Percentiles rank a stretch among this genome's conserved stretches.
Conservation (phyloP, 345 rosid genomes). For the Eucalyptus regnans region DNA sequence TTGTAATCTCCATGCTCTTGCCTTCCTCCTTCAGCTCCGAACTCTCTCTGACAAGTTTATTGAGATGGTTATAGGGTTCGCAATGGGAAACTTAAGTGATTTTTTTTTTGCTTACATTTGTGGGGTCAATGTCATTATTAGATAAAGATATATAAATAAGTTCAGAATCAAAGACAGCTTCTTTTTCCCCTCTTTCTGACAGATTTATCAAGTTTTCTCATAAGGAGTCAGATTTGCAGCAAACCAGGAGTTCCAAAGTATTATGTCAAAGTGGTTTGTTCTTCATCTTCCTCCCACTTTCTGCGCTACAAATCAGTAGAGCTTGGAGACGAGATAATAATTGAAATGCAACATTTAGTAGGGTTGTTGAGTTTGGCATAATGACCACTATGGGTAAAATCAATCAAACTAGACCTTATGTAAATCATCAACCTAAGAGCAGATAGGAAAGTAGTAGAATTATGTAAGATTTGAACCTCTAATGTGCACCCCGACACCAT, state of each 20-base stretch:
- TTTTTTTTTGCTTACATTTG: too few relatives aligned
- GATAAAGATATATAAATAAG: too few relatives aligned
- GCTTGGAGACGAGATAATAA: background rate
- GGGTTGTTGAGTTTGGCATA: background rate
- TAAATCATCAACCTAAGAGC: background rate
- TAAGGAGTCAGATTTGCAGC: background rate
- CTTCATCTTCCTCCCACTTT: background rate
- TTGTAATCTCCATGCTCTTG: conserved; percentile 39
- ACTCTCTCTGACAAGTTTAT: background rate
- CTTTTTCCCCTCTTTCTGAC: background rate
- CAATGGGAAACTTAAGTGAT: background rate
- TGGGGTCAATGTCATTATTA: too few relatives aligned
- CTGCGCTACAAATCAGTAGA: background rate
- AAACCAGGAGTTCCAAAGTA: background rate
- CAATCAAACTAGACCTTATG: background rate
- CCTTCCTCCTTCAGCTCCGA: background rate
- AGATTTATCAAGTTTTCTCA: background rate
- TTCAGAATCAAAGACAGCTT: background rate
- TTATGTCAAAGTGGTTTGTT: background rate
- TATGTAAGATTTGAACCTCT: background rate
- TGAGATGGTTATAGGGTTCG: background rate
- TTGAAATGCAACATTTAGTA: background rate
- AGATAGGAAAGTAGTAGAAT: background rate
- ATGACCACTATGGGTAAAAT: background rate
- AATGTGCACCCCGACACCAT: background rate